Evolutionary conservation across 306 rosid species (phyloP).

Genomic region (Geum urbanum): DNA sequence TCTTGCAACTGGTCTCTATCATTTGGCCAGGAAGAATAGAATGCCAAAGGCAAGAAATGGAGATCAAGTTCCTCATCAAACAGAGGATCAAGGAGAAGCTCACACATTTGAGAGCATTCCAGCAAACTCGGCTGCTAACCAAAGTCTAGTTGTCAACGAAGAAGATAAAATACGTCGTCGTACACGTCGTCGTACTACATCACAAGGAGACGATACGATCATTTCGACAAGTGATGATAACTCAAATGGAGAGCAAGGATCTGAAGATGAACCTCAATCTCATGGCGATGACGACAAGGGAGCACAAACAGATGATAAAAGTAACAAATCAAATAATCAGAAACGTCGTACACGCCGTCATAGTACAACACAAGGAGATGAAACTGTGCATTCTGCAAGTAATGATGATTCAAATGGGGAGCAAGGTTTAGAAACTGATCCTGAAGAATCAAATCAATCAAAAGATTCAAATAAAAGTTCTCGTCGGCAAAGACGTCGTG

Average conservation of each 20-base stretch:
- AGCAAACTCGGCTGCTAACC: background rate
- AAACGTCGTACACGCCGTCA: background rate
- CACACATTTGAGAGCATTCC: background rate
- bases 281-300: background rate
- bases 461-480: background rate
- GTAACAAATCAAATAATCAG: background rate
- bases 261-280: background rate
- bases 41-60: background rate
- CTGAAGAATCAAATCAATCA: background rate
- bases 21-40: conserved; percentile 17
- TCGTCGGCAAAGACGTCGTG: background rate
- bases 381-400: background rate
- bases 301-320: background rate
- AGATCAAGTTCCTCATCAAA: background rate
- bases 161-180: background rate
- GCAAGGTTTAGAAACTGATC: background rate
- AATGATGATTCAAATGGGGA: background rate
- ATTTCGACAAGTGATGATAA: too few relatives aligned
- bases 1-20: conserved; percentile 29
- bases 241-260: too few relatives aligned
- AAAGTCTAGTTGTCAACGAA: background rate
- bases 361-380: background rate
- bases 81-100: background rate
- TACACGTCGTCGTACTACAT: background rate
- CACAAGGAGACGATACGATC: too few relatives aligned